Conservation (phyloP, 1,284 basidiomycete species). For the Uromyces viciae-fabae region DNA sequence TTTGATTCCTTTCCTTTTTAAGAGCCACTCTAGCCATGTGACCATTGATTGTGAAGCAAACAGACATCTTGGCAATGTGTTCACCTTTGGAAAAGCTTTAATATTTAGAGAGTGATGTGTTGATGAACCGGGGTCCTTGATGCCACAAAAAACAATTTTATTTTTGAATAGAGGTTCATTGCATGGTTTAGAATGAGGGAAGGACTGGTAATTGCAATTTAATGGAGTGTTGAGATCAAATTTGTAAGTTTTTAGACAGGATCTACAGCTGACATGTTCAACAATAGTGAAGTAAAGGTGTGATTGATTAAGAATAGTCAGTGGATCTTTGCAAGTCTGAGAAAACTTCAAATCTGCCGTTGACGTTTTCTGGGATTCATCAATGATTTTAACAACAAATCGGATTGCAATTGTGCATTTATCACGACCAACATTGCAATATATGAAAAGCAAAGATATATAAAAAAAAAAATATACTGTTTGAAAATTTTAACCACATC, state of each 20-base stretch:
- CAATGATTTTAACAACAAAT: conserved; percentile 1
- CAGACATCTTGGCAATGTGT: background rate
- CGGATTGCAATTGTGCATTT: background rate
- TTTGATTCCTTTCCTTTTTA: background rate
- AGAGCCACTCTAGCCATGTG: conserved; percentile 10
- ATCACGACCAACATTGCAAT: background rate
- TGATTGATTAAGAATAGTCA: background rate
- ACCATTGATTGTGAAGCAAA: background rate
- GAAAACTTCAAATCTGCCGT: background rate
- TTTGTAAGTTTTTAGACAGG: background rate
- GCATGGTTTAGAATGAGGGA: background rate
- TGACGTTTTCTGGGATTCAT: background rate
- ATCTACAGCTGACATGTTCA: background rate
- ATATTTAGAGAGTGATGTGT: background rate
- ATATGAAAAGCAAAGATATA: background rate
- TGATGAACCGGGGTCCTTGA: background rate
- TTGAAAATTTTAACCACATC: too few relatives aligned
- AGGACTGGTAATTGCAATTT: background rate
- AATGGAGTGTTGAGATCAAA: background rate
- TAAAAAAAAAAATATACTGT: background rate
- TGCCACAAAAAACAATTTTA: background rate
- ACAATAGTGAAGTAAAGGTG: background rate
- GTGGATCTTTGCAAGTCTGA: background rate
- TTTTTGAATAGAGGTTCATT: background rate
- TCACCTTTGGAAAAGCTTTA: background rate